These are phyloP conservation scores for Sicyos edulis DNA, from an alignment of 306 rosid genomes.

Conservation along the genomic window DNA sequence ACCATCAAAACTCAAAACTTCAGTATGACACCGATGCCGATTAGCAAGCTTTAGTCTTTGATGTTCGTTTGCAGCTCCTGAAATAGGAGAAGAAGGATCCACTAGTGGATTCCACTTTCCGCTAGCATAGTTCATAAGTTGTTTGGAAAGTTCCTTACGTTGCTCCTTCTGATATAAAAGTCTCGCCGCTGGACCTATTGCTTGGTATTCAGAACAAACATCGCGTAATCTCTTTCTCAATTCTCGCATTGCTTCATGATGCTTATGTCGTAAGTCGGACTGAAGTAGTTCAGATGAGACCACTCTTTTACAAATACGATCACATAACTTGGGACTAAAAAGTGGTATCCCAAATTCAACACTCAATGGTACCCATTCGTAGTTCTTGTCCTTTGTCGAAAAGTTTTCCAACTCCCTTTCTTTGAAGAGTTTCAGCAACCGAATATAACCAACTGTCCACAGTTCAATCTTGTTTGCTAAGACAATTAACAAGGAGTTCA, in stretches of 20 bases:
- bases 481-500: slow-evolving; percentile 53
- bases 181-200: slow-evolving; percentile 77
- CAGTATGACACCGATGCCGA: slow-evolving; percentile 56
- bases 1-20: slow-evolving; percentile 91
- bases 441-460: slow-evolving; percentile 85
- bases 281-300: slow-evolving; percentile 79
- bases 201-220: slow-evolving; percentile 70
- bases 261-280: slow-evolving; percentile 52
- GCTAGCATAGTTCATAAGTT: slow-evolving; percentile 63
- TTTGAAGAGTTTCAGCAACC: slow-evolving; percentile 54
- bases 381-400: slow-evolving; percentile 44
- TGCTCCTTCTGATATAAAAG: slow-evolving; percentile 82
- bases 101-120: slow-evolving; percentile 82
- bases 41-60: slow-evolving; percentile 71
- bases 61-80: slow-evolving; percentile 52
- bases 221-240: slow-evolving; percentile 75
- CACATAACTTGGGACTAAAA: slow-evolving; percentile 74
- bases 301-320: slow-evolving; percentile 64
- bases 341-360: slow-evolving; percentile 90
- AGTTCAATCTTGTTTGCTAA: slow-evolving; percentile 62
- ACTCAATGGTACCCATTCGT: slow-evolving; percentile 92
- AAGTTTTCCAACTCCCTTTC: slow-evolving; percentile 46
- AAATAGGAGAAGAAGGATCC: slow-evolving; percentile 84
- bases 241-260: slow-evolving; percentile 76
- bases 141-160: slow-evolving; percentile 50